These are phyloP conservation scores for Fusarium sp. DNA, from an alignment of 2,329 filamentous ascomycete genomes.

Conservation along the genomic window DNA sequence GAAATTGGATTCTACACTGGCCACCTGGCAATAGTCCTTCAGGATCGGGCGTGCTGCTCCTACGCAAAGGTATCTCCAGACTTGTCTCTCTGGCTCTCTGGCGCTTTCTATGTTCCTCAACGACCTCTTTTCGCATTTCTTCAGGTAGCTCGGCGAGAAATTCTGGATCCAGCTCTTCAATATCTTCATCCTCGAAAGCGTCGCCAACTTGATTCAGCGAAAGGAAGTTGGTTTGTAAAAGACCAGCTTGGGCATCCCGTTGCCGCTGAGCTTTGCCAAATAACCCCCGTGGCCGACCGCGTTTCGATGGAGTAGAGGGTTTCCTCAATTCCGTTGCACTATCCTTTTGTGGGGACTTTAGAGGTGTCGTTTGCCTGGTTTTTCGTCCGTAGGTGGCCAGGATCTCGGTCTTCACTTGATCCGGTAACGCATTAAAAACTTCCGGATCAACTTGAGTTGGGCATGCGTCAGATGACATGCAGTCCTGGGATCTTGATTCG, in stretches of 20 bases:
- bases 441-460: slow-evolving; percentile 87
- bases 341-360: slow-evolving; percentile 65
- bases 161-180: slow-evolving; percentile 68
- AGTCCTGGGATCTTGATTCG: slow-evolving; percentile 49
- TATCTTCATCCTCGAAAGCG: slow-evolving; percentile 44
- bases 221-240: slow-evolving; percentile 79
- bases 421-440: slow-evolving; percentile 82
- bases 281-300: slow-evolving; percentile 54
- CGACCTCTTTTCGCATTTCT: slow-evolving; percentile 79
- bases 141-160: slow-evolving; percentile 86
- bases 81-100: slow-evolving; percentile 66
- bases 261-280: slow-evolving; percentile 59
- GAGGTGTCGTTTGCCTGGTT: slow-evolving; percentile 48
- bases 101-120: slow-evolving; percentile 71
- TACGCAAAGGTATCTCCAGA: slow-evolving; percentile 50
- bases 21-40: slow-evolving; percentile 43
- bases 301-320: slow-evolving; percentile 71
- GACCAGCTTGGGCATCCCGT: slow-evolving; percentile 62
- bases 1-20: slow-evolving; percentile 57
- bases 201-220: slow-evolving; percentile 48
- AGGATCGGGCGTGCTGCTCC: slow-evolving; percentile 34
- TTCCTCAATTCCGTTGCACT: slow-evolving; percentile 61
- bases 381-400: slow-evolving; percentile 71
- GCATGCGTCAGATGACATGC: slow-evolving; percentile 54
- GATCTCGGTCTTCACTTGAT: slow-evolving; percentile 85